phyloP scores from a whole-genome alignment of 805 yeast species.

The Cyberlindnera maritima region DNA sequence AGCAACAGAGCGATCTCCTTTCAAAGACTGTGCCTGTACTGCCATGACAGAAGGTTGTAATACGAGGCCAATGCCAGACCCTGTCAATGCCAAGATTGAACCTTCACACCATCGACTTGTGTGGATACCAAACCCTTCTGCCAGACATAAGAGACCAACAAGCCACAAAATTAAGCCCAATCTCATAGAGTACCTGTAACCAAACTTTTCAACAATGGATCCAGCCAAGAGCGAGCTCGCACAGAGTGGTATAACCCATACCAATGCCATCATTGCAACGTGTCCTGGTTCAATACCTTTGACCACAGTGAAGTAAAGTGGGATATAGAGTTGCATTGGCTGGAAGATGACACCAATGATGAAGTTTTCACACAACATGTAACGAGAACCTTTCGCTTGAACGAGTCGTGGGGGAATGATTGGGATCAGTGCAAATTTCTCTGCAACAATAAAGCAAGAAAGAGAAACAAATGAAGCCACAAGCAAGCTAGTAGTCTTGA shows the following conservation, averaged over 20 bases:
- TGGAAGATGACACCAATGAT: constrained; percentile 49
- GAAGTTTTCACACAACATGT: constrained; percentile 38
- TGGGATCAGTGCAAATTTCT: constrained; percentile 46
- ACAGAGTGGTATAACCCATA: constrained; percentile 45
- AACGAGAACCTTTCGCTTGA: constrained; percentile 33
- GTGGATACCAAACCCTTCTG: constrained; percentile 31
- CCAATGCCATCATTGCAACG: constrained; percentile 27
- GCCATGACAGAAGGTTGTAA: constrained; percentile 38
- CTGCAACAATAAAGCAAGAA: constrained; percentile 41
- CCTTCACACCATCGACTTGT: constrained; percentile 29
- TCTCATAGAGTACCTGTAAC: constrained; percentile 39
- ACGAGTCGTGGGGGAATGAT: constrained; percentile 50
- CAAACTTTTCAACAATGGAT: constrained; percentile 38
- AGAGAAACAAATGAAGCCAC: constrained; percentile 27
- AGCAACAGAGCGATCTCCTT: constrained; percentile 54
- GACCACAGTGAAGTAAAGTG: constrained; percentile 41
- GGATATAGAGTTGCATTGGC: constrained; percentile 46
- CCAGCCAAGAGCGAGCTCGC: constrained; percentile 44
- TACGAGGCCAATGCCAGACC: constrained; percentile 40
- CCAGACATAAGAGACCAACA: constrained; percentile 36
- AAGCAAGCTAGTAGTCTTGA: background rate
- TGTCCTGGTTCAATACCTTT: constrained; percentile 23
- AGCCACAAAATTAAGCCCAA: constrained; percentile 43
- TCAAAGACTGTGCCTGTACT: constrained; percentile 49
- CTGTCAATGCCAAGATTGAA: constrained; percentile 34